Base-by-base conservation (phyloP, 257 asterid species). In the Ilex aquifolium region DNA sequence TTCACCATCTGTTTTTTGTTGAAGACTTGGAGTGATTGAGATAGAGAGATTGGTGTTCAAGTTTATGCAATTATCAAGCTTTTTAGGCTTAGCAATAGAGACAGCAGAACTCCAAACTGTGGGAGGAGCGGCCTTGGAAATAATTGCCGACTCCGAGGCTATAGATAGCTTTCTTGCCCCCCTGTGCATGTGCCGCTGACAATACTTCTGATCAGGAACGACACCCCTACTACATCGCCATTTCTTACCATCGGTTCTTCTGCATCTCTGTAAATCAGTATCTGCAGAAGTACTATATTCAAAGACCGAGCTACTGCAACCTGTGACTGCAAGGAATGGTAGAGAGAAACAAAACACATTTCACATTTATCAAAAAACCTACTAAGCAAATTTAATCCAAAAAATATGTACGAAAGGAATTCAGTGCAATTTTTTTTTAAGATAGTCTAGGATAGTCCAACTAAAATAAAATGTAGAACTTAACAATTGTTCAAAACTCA, bases 231-330 rank as follows among this genome's bases (percentile, higher is more conserved):
- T 69, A 69, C 96, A 85, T 74, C 76, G 80, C 95, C 96, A 83
- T 80, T 74, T 85, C 72, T 78, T 81, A 52, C 95, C 95, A 68
- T 88, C 94, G 5, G 88, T 85, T 88, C 95, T 81, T 53, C 72
- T 67, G 84, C 95, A 88, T 69, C 95, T 77, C 67, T 49, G 64
- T 16, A 31, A 61, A 44, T 67, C 85, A 10, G 66, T 52, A 64
- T 72, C 84, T 29, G 49, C n/a, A n/a, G 31, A 50, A 3, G 44
- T 44, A 59, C 67, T 64, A 13, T 27, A 32, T 65, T 66, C 74
- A 60, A 64, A 15, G 14, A 61, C 68, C 64, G 49, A 65, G 62
- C 48, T 66, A 44, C 63, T 46, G 32, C 40, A 42, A 39, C 61
- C 62, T 31, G 65, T 31, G 3, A 32, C 71, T 71, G 69, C 8